These are phyloP conservation scores for Benincasa hispida DNA, from an alignment of 306 rosid genomes.

Conservation along the genomic window DNA sequence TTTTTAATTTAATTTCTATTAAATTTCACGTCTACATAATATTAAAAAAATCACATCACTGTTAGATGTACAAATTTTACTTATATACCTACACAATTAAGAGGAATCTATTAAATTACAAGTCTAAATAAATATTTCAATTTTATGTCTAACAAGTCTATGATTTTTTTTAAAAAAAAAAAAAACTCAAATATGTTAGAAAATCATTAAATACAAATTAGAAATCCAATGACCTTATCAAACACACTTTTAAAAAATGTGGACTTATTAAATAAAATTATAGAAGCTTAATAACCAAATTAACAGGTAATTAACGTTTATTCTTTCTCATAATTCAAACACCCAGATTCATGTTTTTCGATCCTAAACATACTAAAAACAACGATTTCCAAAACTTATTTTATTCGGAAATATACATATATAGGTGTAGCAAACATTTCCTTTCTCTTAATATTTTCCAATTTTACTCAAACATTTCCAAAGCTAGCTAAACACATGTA, in stretches of 20 bases:
- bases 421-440: neutral
- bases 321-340: neutral
- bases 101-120: too few relatives aligned
- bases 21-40: too few relatives aligned
- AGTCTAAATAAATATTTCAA: fast-evolving
- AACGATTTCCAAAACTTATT: neutral
- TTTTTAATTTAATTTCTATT: too few relatives aligned
- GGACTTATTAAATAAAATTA: neutral
- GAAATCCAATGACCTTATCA: neutral
- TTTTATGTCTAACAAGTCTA: neutral
- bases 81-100: neutral
- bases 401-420: neutral
- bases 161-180: fast-evolving
- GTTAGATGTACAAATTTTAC: neutral
- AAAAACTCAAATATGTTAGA: too few relatives aligned
- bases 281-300: neutral
- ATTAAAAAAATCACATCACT: too few relatives aligned
- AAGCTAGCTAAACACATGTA: neutral
- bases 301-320: neutral
- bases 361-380: neutral
- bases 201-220: neutral
- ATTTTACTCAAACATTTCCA: neutral
- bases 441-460: neutral
- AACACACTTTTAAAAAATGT: too few relatives aligned
- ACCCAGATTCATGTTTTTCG: neutral